These are phyloP conservation scores for Pyrenochaeta sp. DNA, from an alignment of 2,329 filamentous ascomycete genomes.

Conservation along the genomic window DNA sequence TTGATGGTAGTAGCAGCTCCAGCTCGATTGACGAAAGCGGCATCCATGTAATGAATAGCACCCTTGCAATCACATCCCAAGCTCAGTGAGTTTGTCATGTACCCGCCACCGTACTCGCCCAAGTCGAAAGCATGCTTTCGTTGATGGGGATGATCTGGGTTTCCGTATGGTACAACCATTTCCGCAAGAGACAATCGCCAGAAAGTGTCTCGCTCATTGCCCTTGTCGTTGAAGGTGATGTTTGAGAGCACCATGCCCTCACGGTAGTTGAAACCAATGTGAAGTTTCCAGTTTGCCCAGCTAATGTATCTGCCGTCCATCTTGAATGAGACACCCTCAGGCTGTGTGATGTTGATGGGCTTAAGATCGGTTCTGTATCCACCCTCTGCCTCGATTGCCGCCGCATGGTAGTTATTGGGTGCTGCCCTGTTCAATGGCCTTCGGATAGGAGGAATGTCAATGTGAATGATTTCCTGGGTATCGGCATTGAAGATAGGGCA, in stretches of 20 bases:
- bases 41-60: conserved; percentile 89
- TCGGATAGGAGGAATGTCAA: conserved; percentile 81
- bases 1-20: conserved; percentile 83
- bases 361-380: conserved; percentile 83
- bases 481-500: conserved; percentile 89
- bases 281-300: conserved; percentile 95
- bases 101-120: conserved; percentile 81
- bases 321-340: conserved; percentile 86
- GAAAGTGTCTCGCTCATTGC: conserved; percentile 78
- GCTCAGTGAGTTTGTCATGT: conserved; percentile 81
- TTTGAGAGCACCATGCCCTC: conserved; percentile 92
- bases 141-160: conserved; percentile 80
- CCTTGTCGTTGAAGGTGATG: conserved; percentile 86
- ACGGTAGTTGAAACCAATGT: conserved; percentile 93
- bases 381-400: conserved; percentile 73
- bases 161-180: conserved; percentile 92
- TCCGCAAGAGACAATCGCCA: conserved; percentile 89
- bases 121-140: conserved; percentile 83
- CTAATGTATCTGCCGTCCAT: conserved; percentile 75
- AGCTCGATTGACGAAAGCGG: conserved; percentile 78
- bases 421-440: conserved; percentile 75
- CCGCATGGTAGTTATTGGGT: conserved; percentile 81
- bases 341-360: conserved; percentile 86
- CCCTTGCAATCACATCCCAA: conserved; percentile 89
- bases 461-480: conserved; percentile 78